Evolutionary conservation across 768 basidiomycete genomes (phyloP), one percentile per base, ranked within the genome.

Genomic region (Termitomyces sp.): DNA sequence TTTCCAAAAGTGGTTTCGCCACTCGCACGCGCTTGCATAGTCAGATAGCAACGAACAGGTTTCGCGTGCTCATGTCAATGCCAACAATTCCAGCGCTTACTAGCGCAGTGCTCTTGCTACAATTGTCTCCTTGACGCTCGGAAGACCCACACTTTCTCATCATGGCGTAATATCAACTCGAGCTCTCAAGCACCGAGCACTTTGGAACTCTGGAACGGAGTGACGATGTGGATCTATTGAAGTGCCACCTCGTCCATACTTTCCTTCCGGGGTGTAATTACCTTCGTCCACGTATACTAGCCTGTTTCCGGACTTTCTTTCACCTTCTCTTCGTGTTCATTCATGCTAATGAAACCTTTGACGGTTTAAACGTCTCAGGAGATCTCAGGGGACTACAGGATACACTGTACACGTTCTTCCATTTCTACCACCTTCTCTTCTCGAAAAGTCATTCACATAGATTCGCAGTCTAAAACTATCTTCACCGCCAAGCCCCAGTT

Each of bases 11-110:
- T 14, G 55, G 59, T 42, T 43, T 42, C 4, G 45, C 37, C 43
- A 43, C 45, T 57, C 59, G 46, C 59, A 57, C 59, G 59, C 54
- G 34, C 12, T 31, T 6, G 12, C 44, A 31, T 46, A 9, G 8
- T 25, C 31, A 48, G n/a, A 43, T 8, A 40, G 29, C 38, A 46
- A 56, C 37, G 37, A 47, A 23, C 6, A 44, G 43, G 16, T 45
- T 31, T 45, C 44, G 27, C 9, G n/a, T 41, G 37, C 2, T 23
- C 5, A 23, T 25, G 42, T 8, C 42, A 23, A n/a, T n/a, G n/a
- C n/a, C n/a, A n/a, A n/a, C n/a, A n/a, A n/a, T n/a, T n/a, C n/a
- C n/a, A n/a, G n/a, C n/a, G n/a, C n/a, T n/a, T n/a, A n/a, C n/a
- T n/a, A n/a, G n/a, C n/a, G n/a, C n/a, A n/a, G n/a, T n/a, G n/a